Percentiles rank a stretch among this genome's conserved stretches.
Evolutionary conservation across 441 rosid species (phyloP).

Genomic region (Kokia cookei): DNA sequence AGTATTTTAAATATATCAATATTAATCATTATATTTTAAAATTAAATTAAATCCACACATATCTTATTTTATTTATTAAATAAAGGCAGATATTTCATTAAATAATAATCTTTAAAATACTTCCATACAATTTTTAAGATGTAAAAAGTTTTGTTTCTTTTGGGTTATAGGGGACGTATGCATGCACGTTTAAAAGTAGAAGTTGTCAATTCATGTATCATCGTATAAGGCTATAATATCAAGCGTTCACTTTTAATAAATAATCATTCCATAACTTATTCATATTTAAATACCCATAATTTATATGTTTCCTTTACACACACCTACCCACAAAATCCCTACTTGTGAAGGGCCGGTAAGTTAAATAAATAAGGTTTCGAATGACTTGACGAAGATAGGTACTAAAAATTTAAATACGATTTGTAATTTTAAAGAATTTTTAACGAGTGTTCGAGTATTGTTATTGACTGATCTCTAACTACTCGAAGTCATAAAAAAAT

Average conservation of each 20-base stretch:
- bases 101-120: neutral
- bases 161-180: neutral
- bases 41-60: too few species aligned
- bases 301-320: too few species aligned
- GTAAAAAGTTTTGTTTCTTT: too few species aligned
- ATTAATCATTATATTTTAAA: too few species aligned
- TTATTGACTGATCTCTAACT: too few species aligned
- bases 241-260: neutral
- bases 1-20: too few species aligned
- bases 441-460: too few species aligned
- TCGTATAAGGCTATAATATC: neutral
- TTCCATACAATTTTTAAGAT: neutral
- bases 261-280: neutral
- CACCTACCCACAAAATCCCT: accelerated
- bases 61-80: too few species aligned
- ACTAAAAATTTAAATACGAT: too few species aligned
- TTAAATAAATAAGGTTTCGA: accelerated
- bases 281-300: too few species aligned
- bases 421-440: too few species aligned
- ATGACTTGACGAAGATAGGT: accelerated
- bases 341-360: accelerated
- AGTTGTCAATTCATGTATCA: neutral
- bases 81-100: neutral
- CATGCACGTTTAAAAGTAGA: neutral
- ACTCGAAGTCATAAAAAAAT: too few species aligned